Evolutionary conservation across 306 rosid genomes (phyloP), one percentile per base, ranked within the genome.

Genomic region (Acacia crassicarpa): DNA sequence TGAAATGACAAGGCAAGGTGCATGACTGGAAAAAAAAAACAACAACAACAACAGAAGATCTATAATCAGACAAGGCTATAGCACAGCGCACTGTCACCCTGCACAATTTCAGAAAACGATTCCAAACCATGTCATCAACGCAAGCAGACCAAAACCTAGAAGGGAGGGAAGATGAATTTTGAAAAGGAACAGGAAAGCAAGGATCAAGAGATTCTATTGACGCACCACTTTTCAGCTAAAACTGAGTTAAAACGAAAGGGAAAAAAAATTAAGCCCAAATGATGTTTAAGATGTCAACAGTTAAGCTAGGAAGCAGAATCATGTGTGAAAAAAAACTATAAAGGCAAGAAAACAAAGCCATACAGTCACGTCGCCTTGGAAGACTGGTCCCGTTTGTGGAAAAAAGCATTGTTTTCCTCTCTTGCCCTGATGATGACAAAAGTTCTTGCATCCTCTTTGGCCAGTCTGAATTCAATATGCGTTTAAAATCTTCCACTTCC

Each of bases 401-500:
- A 44, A 90, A 84, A 67, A 85, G 90, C 83, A 72, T 81, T n/a
- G 88, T 76, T 59, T 82, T 91, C 79, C 90, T 87, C 84, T 93
- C 97, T 87, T 91, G 97, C 78, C 94, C 94, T 15, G 90, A 67
- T 23, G 94, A 90, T 73, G 95, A 90, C 76, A 93, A 83, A 81
- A 95, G 81, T 78, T 95, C 98, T 80, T 91, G 98, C 91, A 92
- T 92, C 87, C 98, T 91, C 84, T 91, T 92, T 40, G 98, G 98
- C 99, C 99, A 95, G 81, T 88, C 92, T 53, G 99, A 93, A 84
- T 93, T 95, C 82, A 95, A 88, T 65, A 95, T 93, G 23, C 99
- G 93, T 15, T 97, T 93, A 76, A 95, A 95, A 87, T 93, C 98
- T 88, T 90, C 97, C 51, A 95, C 99, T 83, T 95, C 99, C 91